Conservation (phyloP, 106 monocot genomes). For the Dioscorea zingiberensis region DNA sequence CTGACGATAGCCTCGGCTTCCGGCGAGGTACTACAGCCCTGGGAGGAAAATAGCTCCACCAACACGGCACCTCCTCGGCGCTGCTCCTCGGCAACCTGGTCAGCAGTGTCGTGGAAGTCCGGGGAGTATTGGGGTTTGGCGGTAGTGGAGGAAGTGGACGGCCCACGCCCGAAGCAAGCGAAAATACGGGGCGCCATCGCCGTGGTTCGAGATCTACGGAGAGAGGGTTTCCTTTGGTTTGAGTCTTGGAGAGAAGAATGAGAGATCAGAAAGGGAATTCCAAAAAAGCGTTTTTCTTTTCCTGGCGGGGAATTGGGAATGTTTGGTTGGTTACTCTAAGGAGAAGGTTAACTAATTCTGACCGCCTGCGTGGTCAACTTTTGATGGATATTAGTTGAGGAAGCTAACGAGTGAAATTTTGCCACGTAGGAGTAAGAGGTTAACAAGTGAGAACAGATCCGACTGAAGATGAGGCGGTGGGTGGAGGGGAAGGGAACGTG, state of each 20-base stretch:
- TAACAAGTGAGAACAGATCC: background rate
- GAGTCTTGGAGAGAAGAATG: background rate
- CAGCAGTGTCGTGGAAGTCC: constrained; percentile 20
- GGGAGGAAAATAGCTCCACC: constrained; percentile 91
- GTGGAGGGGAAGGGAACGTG: constrained; percentile 21
- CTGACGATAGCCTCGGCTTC: constrained; percentile 65
- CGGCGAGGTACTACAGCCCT: constrained; percentile 82
- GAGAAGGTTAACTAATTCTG: too few species aligned
- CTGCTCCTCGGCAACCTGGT: constrained; percentile 42
- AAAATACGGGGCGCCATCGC: constrained; percentile 21
- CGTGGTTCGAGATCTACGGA: too few species aligned
- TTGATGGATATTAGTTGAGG: too few species aligned
- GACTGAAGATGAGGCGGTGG: constrained; percentile 1
- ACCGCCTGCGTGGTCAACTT: too few species aligned
- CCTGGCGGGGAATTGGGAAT: too few species aligned
- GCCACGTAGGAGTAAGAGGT: too few species aligned
- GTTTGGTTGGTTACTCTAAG: too few species aligned
- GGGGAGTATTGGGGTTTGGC: too few species aligned
- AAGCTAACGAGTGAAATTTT: too few species aligned
- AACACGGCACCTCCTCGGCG: constrained; percentile 42
- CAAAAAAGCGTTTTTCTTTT: too few species aligned
- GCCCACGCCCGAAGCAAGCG: constrained; percentile 69
- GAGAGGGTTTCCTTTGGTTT: background rate
- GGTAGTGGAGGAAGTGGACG: background rate
- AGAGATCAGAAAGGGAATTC: background rate